Conservation (phyloP, 2,329 filamentous ascomycete genomes). For the Fusarium multiceps region DNA sequence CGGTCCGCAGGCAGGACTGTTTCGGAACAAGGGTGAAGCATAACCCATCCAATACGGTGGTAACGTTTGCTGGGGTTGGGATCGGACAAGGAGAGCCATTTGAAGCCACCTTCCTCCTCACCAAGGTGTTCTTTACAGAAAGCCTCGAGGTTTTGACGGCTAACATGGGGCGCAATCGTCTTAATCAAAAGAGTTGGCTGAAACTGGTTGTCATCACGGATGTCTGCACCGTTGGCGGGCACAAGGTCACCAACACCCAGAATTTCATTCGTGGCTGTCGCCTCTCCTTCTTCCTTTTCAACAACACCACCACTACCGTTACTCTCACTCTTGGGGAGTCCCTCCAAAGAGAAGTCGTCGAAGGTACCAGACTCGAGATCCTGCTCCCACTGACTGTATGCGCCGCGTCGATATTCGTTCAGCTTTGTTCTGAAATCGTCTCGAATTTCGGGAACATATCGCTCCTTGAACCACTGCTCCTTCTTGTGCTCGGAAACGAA, state of each 20-base stretch:
- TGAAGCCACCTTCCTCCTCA: slow-evolving; percentile 90
- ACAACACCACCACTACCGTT: slow-evolving; percentile 86
- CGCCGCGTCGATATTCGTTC: slow-evolving; percentile 80
- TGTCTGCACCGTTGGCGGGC: slow-evolving; percentile 83
- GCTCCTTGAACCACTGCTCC: slow-evolving; percentile 98
- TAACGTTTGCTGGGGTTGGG: slow-evolving; percentile 97
- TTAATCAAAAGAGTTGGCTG: slow-evolving; percentile 97
- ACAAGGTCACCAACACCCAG: slow-evolving; percentile 92
- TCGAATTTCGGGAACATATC: slow-evolving; percentile 86
- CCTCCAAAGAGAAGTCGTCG: slow-evolving; percentile 94
- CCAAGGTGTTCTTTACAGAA: slow-evolving; percentile 96
- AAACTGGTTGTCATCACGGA: slow-evolving; percentile 87
- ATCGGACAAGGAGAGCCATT: slow-evolving; percentile 95
- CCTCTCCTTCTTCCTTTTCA: slow-evolving; percentile 96
- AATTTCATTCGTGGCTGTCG: slow-evolving; percentile 90
- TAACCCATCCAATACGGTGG: slow-evolving; percentile 98
- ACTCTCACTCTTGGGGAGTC: slow-evolving; percentile 91
- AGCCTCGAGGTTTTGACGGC: slow-evolving; percentile 88
- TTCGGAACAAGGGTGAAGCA: slow-evolving; percentile 85
- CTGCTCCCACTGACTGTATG: slow-evolving; percentile 88
- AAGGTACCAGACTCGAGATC: slow-evolving; percentile 88
- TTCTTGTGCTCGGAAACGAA: slow-evolving; percentile 94
- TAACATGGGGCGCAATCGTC: slow-evolving; percentile 96
- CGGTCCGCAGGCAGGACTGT: slow-evolving; percentile 73
- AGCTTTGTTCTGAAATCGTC: slow-evolving; percentile 80